A percentile compares a stretch with the other conserved stretches of the same genome.
These are phyloP conservation scores for Cryphonectria japonica DNA, from an alignment of 2,329 filamentous ascomycete genomes.

Conservation along the genomic window DNA sequence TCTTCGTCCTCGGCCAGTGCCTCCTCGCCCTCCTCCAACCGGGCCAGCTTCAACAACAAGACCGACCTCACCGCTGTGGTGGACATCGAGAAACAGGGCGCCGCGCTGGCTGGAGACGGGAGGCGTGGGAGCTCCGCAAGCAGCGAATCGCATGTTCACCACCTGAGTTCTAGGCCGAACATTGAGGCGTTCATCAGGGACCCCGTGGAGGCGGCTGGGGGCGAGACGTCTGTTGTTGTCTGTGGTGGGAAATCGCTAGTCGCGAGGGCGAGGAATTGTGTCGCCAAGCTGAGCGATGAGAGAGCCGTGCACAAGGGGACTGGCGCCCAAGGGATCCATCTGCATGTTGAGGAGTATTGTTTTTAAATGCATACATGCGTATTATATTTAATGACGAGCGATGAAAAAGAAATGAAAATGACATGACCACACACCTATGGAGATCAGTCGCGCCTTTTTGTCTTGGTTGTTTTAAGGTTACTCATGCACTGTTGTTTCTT, in stretches of 20 bases:
- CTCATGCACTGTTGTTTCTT: background rate
- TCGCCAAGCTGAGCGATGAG: conserved; percentile 61
- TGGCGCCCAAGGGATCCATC: conserved; percentile 63
- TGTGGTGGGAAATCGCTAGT: conserved; percentile 62
- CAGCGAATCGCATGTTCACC: conserved; percentile 46
- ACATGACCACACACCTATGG: background rate
- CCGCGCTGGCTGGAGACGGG: conserved; percentile 9
- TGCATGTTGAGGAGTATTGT: conserved; percentile 63
- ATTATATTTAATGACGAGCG: conserved; percentile 21
- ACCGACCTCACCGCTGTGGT: conserved; percentile 27
- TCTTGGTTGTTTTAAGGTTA: too few relatives aligned
- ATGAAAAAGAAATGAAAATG: background rate
- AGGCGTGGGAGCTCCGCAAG: conserved; percentile 34
- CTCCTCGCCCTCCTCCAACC: conserved; percentile 46
- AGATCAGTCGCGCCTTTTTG: background rate
- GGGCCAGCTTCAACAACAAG: conserved; percentile 36
- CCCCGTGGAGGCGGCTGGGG: conserved; percentile 60
- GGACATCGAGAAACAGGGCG: conserved; percentile 37
- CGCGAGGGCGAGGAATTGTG: conserved; percentile 56
- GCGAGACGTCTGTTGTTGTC: conserved; percentile 64
- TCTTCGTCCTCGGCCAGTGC: conserved; percentile 37
- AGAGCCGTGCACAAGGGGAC: conserved; percentile 67
- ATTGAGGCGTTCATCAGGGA: conserved; percentile 55
- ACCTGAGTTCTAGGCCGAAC: conserved; percentile 53
- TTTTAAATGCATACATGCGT: conserved; percentile 31